Conservation (phyloP, 257 asterid genomes). For the Solanum verrucosum region DNA sequence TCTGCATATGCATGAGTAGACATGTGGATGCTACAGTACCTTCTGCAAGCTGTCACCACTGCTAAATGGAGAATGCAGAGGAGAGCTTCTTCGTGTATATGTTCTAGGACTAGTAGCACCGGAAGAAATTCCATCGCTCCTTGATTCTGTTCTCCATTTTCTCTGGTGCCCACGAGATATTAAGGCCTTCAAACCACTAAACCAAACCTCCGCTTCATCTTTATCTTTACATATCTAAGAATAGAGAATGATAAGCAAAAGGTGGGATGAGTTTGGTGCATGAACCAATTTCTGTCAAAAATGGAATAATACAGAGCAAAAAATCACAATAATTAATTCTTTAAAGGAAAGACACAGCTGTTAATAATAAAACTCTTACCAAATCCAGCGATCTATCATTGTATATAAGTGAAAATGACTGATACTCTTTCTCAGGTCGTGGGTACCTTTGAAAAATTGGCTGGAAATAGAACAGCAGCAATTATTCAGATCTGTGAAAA, state of each 20-base stretch:
- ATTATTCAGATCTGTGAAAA: neutral
- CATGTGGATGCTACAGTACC: constrained; percentile 25
- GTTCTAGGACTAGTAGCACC: constrained; percentile 87
- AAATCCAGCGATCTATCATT: constrained; percentile 87
- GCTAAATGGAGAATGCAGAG: constrained; percentile 79
- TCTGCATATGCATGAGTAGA: neutral
- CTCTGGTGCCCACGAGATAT: constrained; percentile 74
- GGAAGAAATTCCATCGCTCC: constrained; percentile 86
- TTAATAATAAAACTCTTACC: constrained; percentile 38
- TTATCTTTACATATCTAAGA: constrained; percentile 87
- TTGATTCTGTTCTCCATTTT: constrained; percentile 79
- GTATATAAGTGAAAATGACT: constrained; percentile 86
- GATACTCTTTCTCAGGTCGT: constrained; percentile 95
- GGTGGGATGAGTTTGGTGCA: neutral
- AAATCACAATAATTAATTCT: neutral
- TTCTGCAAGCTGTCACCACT: constrained; percentile 66
- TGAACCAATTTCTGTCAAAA: constrained; percentile 1
- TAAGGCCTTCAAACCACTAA: constrained; percentile 90
- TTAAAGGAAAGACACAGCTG: neutral
- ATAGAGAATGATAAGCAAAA: constrained; percentile 8
- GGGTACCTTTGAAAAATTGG: constrained; percentile 90
- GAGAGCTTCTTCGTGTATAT: constrained; percentile 81
- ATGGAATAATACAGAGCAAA: neutral
- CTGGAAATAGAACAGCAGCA: constrained; percentile 32
- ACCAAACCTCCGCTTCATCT: constrained; percentile 99